Conservation (phyloP, 2,329 filamentous ascomycete species). For the Neonectria punicea region DNA sequence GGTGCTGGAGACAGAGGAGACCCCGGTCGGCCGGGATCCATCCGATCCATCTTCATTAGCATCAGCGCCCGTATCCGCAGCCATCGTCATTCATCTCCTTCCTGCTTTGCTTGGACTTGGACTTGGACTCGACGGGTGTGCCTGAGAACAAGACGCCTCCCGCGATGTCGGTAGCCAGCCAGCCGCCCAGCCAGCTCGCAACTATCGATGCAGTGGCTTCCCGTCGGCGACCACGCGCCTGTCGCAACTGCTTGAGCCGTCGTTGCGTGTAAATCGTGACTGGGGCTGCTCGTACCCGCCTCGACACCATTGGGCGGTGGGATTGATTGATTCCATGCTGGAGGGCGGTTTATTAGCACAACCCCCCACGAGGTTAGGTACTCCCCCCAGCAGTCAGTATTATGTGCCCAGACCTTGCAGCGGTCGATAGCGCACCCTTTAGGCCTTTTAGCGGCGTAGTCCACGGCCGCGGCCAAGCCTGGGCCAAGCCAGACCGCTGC, state of each 20-base stretch:
- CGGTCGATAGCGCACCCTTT: conserved; percentile 1
- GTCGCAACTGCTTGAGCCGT: neutral
- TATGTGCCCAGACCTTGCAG: neutral
- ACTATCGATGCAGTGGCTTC: conserved; percentile 9
- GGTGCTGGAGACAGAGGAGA: conserved; percentile 8
- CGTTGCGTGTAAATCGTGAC: neutral
- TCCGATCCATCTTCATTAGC: conserved; percentile 14
- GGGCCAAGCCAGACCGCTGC: conserved; percentile 17
- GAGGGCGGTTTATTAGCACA: neutral
- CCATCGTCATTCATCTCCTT: conserved; percentile 14
- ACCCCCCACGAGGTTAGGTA: neutral
- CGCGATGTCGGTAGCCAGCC: conserved; percentile 13
- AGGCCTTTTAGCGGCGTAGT: neutral
- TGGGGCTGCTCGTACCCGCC: neutral
- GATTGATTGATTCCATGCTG: neutral
- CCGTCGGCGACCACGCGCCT: neutral
- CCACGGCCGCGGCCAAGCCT: conserved; percentile 19
- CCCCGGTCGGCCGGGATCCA: conserved; percentile 12
- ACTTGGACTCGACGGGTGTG: conserved; percentile 3
- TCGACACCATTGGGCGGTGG: neutral
- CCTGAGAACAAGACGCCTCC: conserved; percentile 8
- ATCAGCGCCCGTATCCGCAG: neutral
- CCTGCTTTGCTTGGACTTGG: neutral
- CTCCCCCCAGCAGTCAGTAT: no score
- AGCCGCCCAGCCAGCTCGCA: conserved; percentile 3